Conservation (phyloP, 2,329 filamentous ascomycete genomes). For the Fusarium acutatum region DNA sequence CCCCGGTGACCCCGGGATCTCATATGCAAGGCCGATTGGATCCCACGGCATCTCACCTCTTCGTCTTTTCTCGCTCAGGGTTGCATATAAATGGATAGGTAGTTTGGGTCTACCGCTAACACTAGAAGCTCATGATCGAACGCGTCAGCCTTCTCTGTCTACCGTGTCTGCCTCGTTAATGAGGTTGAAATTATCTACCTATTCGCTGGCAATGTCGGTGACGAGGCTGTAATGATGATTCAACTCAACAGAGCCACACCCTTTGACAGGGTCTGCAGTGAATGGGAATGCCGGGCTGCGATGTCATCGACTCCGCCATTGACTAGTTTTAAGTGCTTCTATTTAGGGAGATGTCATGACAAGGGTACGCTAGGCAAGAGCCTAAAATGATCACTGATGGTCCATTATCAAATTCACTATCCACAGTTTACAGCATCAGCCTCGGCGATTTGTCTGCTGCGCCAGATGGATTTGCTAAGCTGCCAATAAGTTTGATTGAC, state of each 20-base stretch:
- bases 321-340: conserved; percentile 23
- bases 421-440: conserved; percentile 24
- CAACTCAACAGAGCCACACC: conserved; percentile 24
- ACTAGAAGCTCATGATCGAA: conserved; percentile 6
- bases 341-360: conserved; percentile 32
- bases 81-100: conserved; percentile 10
- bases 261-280: conserved; percentile 15
- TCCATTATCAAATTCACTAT: conserved; percentile 1
- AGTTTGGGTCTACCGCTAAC: neutral
- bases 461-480: neutral
- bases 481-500: conserved; percentile 9
- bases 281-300: conserved; percentile 3
- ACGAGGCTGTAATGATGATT: conserved; percentile 27
- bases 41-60: conserved; percentile 30
- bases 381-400: neutral
- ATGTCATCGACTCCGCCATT: conserved; percentile 25
- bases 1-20: conserved; percentile 35
- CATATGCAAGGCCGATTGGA: conserved; percentile 40
- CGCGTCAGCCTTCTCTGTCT: conserved; percentile 34
- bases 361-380: conserved; percentile 16
- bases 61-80: conserved; percentile 1
- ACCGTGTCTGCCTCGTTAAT: conserved; percentile 13
- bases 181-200: conserved; percentile 3
- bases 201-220: conserved; percentile 21
- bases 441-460: conserved; percentile 13